Percentiles rank a stretch among this genome's conserved stretches.
Evolutionary conservation across 768 basidiomycete genomes (phyloP).

Genomic region (Chalciporus sphaerocephalus): DNA sequence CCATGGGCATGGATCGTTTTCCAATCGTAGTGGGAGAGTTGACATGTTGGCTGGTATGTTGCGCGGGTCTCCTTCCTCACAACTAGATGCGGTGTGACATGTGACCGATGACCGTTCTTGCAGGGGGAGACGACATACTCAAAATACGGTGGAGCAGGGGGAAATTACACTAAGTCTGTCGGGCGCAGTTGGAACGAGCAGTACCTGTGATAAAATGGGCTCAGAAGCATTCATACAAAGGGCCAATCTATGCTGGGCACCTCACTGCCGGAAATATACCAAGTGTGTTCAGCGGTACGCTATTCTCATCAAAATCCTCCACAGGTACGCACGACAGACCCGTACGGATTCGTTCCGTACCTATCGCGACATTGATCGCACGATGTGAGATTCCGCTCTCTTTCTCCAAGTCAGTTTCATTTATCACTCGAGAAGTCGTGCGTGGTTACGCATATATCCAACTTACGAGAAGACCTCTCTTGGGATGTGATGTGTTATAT

Average conservation of each 20-base stretch:
- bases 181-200: background rate
- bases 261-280: conserved; percentile 13
- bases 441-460: conserved; percentile 20
- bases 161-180: conserved; percentile 7
- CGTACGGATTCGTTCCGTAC: conserved; percentile 17
- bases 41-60: too few relatives aligned
- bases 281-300: conserved; percentile 1
- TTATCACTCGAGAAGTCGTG: conserved; percentile 21
- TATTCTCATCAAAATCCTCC: conserved; percentile 26
- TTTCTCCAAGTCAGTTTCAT: conserved; percentile 23
- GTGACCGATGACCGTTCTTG: background rate
- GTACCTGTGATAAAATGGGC: conserved; percentile 5
- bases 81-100: background rate
- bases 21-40: background rate
- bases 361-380: conserved; percentile 14
- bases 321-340: background rate
- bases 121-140: background rate
- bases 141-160: conserved; percentile 5
- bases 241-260: background rate
- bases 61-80: background rate
- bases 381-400: conserved; percentile 11
- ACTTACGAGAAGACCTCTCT: conserved; percentile 16
- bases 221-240: background rate
- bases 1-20: background rate
- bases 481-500: conserved; percentile 4